Conservation (phyloP, 2,329 filamentous ascomycete genomes). For the Zymoseptoria passerinii region DNA sequence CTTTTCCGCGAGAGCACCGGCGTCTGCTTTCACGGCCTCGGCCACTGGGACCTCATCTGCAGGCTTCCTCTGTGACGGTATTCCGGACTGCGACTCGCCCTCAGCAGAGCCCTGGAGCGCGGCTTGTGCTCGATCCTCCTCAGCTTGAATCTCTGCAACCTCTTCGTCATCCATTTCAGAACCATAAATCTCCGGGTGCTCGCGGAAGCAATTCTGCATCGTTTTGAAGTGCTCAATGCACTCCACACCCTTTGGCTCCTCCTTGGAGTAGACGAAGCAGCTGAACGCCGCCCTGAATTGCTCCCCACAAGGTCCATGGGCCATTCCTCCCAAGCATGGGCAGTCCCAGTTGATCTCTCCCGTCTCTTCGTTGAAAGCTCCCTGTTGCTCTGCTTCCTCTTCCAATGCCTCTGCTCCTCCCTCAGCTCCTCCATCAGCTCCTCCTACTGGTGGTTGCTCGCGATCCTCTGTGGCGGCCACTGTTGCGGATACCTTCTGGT, state of each 20-base stretch:
- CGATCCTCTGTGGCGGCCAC: conserved; percentile 14
- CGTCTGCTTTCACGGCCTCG: not conserved
- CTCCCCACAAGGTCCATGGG: conserved; percentile 86
- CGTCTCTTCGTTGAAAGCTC: conserved; percentile 95
- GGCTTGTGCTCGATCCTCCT: conserved; percentile 13
- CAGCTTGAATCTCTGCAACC: conserved; percentile 33
- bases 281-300: conserved; percentile 94
- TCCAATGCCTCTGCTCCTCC: conserved; percentile 55
- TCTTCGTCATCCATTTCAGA: conserved; percentile 75
- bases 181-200: conserved; percentile 88
- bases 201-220: conserved; percentile 96
- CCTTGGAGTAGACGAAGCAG: conserved; percentile 92
- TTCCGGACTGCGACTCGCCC: not conserved
- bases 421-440: conserved; percentile 45
- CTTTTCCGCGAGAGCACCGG: not conserved
- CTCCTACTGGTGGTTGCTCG: conserved; percentile 20
- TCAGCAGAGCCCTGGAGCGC: not conserved
- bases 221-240: conserved; percentile 47
- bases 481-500: conserved; percentile 3
- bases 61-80: conserved; percentile 31
- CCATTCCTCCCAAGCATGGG: conserved; percentile 95
- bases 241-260: conserved; percentile 69
- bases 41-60: conserved; percentile 36
- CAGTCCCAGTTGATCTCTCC: conserved; percentile 99
- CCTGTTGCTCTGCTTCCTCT: conserved; percentile 75